Evolutionary conservation across 768 basidiomycete genomes (phyloP).

Genomic region (Coprinopsis sp.): DNA sequence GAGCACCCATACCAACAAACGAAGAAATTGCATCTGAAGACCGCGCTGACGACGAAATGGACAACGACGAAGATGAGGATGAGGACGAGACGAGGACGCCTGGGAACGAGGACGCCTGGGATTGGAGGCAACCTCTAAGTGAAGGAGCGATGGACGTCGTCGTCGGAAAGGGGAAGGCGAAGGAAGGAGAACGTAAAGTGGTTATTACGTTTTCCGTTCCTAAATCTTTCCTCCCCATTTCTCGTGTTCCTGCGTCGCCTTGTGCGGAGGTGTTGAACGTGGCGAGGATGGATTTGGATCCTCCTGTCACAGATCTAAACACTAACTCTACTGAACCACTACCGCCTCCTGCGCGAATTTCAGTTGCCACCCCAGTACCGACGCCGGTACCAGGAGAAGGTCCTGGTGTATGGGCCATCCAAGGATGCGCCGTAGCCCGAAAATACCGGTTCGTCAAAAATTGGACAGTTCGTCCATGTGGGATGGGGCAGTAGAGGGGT

Average conservation of each 20-base stretch:
- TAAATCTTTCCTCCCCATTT: constrained; percentile 4
- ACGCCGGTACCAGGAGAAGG: constrained; percentile 14
- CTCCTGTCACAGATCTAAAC: neutral
- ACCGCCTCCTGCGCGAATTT: too few relatives aligned
- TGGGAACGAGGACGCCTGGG: too few relatives aligned
- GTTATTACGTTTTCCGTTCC: constrained; percentile 13
- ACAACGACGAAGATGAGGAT: constrained; percentile 22
- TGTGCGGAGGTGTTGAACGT: too few relatives aligned
- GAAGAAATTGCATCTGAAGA: constrained; percentile 31
- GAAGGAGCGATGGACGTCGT: constrained; percentile 13
- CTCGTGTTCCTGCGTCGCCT: neutral
- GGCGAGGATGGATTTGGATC: constrained; percentile 8
- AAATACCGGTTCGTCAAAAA: constrained; percentile 67
- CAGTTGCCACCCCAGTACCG: too few relatives aligned
- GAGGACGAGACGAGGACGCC: constrained; percentile 17
- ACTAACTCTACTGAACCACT: neutral
- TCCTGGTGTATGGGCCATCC: constrained; percentile 45
- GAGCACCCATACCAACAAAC: constrained; percentile 30
- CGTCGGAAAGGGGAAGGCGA: constrained; percentile 3
- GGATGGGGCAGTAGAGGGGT: constrained; percentile 43
- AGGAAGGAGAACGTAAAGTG: neutral
- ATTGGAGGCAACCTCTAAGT: too few relatives aligned
- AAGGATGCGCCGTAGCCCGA: constrained; percentile 49
- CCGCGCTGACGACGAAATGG: constrained; percentile 27
- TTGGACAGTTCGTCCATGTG: constrained; percentile 64